Base-by-base conservation (phyloP, 2,329 filamentous ascomycete species). In the Pseudogymnoascus sp. region DNA sequence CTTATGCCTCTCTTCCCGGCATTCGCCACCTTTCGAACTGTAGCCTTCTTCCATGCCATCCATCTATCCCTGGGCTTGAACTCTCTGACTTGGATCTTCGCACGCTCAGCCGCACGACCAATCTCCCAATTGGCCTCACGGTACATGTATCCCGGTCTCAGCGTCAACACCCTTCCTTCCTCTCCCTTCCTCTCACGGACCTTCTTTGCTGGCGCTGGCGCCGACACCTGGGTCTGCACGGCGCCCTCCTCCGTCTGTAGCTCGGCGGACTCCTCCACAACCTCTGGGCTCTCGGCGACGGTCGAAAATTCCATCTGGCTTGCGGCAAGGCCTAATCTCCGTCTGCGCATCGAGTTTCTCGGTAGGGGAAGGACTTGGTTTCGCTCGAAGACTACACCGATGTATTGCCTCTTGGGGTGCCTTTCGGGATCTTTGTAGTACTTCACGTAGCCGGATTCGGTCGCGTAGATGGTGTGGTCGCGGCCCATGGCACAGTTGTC, bases 401-500 rank as follows among this genome's bases (percentile, higher is more conserved):
- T 99, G 80, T 93, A 99, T 75, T 96, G 91, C 66, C 93, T 85
- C 69, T 91, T 89, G 0, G 93, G 90, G 76, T 97, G 91, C 65
- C 81, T 83, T 34, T 82, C 77, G 0, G 93, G 92, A 74, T 99
- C 93, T 73, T 88, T 86, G 81, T 99, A 99, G 83, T 96, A 99
- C 71, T 95, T 92, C 66, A 99, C 95, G 77, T 96, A 99, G 67
- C 95, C 95, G 3, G 88, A 82, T 63, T 89, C 85, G 65, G 86
- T 87, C 62, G 95, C 87, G 77, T 90, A 96, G 74, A 99, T 96
- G 61, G 93, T 97, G 80, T 97, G 95, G 76, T 99, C 93, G 66
- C 95, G 89, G 61, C 95, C 95, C 81, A 97, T 93, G 71, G 87
- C 90, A 76, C 90, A 91, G 78, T 99, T 97, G 75, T 97, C 95